These are phyloP conservation scores for Parathielavia appendiculata DNA, from an alignment of 495 filamentous ascomycete genomes.

Conservation along the genomic window DNA sequence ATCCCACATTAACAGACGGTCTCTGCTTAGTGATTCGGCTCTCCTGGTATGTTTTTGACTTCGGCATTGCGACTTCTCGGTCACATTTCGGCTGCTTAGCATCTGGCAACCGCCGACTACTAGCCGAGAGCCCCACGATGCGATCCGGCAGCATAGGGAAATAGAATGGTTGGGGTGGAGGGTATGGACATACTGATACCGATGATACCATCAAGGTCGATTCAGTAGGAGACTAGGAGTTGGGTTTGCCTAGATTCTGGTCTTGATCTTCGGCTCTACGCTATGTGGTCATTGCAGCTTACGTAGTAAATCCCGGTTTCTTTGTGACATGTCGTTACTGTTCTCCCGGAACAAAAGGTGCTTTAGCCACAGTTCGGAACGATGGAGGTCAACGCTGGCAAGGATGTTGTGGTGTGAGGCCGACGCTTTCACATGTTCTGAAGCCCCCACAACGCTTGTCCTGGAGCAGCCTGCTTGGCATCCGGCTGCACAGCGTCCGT, in stretches of 20 bases:
- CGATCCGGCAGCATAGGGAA: background rate
- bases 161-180: background rate
- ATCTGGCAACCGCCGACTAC: background rate
- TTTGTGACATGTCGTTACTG: background rate
- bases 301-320: background rate
- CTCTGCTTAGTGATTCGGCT: background rate
- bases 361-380: background rate
- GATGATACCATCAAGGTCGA: background rate
- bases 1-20: background rate
- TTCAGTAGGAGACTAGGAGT: background rate
- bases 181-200: background rate
- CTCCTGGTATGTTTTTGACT: background rate
- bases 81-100: background rate
- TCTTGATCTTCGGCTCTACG: background rate
- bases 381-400: background rate
- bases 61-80: background rate
- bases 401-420: background rate
- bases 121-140: background rate
- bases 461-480: constrained; percentile 2
- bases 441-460: background rate
- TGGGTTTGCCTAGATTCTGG: constrained; percentile 6
- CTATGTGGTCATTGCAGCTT: background rate
- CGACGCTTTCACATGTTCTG: constrained; percentile 3
- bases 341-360: too few relatives aligned
- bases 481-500: background rate